Conservation (phyloP, 2,329 filamentous ascomycete species). For the Ophiosphaerella narmari region DNA sequence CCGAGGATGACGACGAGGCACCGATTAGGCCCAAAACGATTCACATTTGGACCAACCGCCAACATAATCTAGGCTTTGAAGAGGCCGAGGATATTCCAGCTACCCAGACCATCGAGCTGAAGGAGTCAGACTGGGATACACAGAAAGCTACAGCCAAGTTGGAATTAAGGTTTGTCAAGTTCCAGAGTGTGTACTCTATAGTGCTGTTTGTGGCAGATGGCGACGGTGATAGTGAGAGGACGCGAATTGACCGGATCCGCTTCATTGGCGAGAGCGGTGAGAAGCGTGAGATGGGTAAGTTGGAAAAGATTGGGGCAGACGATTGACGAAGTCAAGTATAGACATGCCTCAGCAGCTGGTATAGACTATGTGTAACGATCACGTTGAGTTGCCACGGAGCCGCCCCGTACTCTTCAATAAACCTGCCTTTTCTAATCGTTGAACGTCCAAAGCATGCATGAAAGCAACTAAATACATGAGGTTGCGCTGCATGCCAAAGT, state of each 20-base stretch:
- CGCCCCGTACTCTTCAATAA: too few species aligned
- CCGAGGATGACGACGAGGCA: conserved; percentile 69
- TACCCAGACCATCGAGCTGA: conserved; percentile 78
- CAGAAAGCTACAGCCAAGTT: conserved; percentile 57
- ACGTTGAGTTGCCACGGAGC: too few species aligned
- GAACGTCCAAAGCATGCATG: too few species aligned
- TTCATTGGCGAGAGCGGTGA: conserved; percentile 88
- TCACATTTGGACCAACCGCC: conserved; percentile 83
- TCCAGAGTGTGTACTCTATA: conserved; percentile 88
- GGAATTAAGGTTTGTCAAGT: conserved; percentile 88
- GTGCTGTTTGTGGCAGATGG: conserved; percentile 84
- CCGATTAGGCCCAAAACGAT: conserved; percentile 82
- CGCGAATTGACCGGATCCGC: conserved; percentile 77
- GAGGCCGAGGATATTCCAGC: conserved; percentile 86
- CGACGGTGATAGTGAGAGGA: conserved; percentile 82
- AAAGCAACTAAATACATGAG: too few species aligned
- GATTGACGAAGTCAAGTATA: conserved; percentile 8
- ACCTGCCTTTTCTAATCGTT: too few species aligned
- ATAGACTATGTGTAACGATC: too few species aligned
- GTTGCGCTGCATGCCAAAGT: too few species aligned
- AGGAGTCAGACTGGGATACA: conserved; percentile 73
- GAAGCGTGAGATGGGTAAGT: conserved; percentile 89
- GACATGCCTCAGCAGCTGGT: too few species aligned
- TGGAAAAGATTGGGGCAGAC: conserved; percentile 91
- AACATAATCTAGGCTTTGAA: conserved; percentile 91